Conservation (phyloP, 2,329 filamentous ascomycete genomes). For the Stagonosporopsis rhizophila region DNA sequence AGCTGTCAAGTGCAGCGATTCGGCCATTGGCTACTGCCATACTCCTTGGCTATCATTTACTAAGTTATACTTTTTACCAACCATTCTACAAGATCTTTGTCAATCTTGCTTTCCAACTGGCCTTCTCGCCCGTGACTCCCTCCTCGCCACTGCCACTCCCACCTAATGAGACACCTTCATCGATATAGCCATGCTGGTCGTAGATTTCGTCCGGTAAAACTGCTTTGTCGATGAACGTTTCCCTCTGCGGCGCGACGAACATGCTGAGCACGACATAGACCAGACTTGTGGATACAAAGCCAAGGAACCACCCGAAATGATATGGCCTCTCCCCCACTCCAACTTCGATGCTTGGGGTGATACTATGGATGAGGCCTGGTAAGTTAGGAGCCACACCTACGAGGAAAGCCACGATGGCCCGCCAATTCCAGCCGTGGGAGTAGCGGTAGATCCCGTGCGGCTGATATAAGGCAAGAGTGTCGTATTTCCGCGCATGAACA, state of each 20-base stretch:
- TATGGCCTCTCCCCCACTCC: slow-evolving; percentile 63
- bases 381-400: slow-evolving; percentile 64
- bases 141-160: slow-evolving; percentile 36
- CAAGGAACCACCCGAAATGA: slow-evolving; percentile 71
- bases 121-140: slow-evolving; percentile 34
- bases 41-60: not conserved
- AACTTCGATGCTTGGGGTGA: slow-evolving; percentile 50
- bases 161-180: slow-evolving; percentile 38
- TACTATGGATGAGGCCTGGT: slow-evolving; percentile 60
- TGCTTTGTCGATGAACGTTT: slow-evolving; percentile 56
- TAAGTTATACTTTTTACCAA: not conserved
- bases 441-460: slow-evolving; percentile 61
- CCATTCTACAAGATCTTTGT: slow-evolving; percentile 41
- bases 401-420: slow-evolving; percentile 65
- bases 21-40: not conserved
- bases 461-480: slow-evolving; percentile 61
- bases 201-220: slow-evolving; percentile 51
- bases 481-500: slow-evolving; percentile 58
- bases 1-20: not conserved
- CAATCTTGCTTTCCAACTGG: slow-evolving; percentile 44
- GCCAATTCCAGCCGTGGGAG: slow-evolving; percentile 63
- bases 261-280: slow-evolving; percentile 62
- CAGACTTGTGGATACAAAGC: slow-evolving; percentile 63
- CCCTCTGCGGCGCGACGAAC: slow-evolving; percentile 56
- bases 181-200: slow-evolving; percentile 36